phyloP scores from a whole-genome alignment of 495 filamentous ascomycete genomes.

The Delitschia confertaspora region DNA sequence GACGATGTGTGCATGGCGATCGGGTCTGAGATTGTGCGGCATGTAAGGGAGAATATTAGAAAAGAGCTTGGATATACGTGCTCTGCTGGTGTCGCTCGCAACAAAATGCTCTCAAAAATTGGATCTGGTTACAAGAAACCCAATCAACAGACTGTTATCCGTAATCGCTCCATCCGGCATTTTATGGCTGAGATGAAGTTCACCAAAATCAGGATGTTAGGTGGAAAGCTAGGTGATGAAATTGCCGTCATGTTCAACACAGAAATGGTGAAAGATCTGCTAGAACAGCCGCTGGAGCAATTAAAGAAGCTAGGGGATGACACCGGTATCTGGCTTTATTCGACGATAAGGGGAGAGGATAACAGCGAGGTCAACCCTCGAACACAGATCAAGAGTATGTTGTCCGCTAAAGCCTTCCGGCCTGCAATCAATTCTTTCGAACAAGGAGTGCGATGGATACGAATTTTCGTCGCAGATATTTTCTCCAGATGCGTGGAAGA shows the following conservation, averaged over 20 bases:
- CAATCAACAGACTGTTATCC: slow-evolving; percentile 82
- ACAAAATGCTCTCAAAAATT: slow-evolving; percentile 93
- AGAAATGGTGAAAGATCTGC: slow-evolving; percentile 67
- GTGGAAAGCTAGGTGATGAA: slow-evolving; percentile 90
- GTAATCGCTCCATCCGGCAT: slow-evolving; percentile 68
- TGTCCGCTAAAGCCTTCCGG: slow-evolving; percentile 93
- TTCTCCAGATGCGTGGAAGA: slow-evolving; percentile 84
- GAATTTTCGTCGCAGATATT: slow-evolving; percentile 89
- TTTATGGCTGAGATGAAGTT: slow-evolving; percentile 86
- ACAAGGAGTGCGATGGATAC: slow-evolving; percentile 77
- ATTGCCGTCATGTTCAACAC: slow-evolving; percentile 68
- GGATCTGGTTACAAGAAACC: slow-evolving; percentile 88
- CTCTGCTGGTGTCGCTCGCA: slow-evolving; percentile 76
- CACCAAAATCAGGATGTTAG: slow-evolving; percentile 90
- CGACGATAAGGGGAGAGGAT: slow-evolving; percentile 78
- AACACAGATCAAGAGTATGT: slow-evolving; percentile 93
- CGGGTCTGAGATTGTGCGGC: slow-evolving; percentile 79
- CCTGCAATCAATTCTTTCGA: slow-evolving; percentile 73
- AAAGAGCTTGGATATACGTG: slow-evolving; percentile 75
- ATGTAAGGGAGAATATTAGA: slow-evolving; percentile 57
- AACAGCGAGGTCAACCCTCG: slow-evolving; percentile 79
- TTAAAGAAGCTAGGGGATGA: slow-evolving; percentile 75
- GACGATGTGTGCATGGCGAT: slow-evolving; percentile 84
- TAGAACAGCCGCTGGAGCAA: slow-evolving; percentile 64
- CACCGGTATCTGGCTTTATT: slow-evolving; percentile 80